A percentile compares a stretch with the other conserved stretches of the same genome.
These are phyloP conservation scores for Xylariaceae sp. DNA, from an alignment of 2,329 filamentous ascomycete species.

Conservation along the genomic window DNA sequence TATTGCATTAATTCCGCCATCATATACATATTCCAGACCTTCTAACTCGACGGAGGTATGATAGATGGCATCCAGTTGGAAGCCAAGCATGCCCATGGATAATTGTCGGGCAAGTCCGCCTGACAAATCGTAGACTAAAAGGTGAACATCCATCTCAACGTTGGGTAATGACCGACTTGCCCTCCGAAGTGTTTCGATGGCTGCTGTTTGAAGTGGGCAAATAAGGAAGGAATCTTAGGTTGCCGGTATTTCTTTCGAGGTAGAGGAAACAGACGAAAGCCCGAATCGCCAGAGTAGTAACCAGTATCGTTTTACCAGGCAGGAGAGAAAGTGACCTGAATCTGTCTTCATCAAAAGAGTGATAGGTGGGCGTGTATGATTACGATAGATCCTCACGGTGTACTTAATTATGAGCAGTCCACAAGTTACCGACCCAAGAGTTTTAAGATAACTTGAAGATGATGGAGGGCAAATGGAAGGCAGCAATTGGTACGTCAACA, in stretches of 20 bases:
- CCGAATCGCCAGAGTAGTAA: no score
- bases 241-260: not conserved
- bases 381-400: no score
- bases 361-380: no score
- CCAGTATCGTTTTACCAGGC: no score
- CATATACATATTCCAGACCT: constrained; percentile 85
- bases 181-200: not conserved
- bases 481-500: no score
- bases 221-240: not conserved
- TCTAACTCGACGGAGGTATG: constrained; percentile 86
- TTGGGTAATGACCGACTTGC: not conserved
- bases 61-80: constrained; percentile 83
- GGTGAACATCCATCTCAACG: constrained; percentile 61
- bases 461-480: no score
- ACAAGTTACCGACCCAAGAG: no score
- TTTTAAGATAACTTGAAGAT: no score
- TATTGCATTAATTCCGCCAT: constrained; percentile 78
- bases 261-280: no score
- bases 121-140: constrained; percentile 76
- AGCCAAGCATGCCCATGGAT: constrained; percentile 48
- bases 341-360: no score
- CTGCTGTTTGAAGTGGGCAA: not conserved
- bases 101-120: constrained; percentile 51
- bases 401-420: no score
- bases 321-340: no score